Evolutionary conservation across 2,329 filamentous ascomycete species (phyloP).

Genomic region (Pseudogymnoascus sp.): DNA sequence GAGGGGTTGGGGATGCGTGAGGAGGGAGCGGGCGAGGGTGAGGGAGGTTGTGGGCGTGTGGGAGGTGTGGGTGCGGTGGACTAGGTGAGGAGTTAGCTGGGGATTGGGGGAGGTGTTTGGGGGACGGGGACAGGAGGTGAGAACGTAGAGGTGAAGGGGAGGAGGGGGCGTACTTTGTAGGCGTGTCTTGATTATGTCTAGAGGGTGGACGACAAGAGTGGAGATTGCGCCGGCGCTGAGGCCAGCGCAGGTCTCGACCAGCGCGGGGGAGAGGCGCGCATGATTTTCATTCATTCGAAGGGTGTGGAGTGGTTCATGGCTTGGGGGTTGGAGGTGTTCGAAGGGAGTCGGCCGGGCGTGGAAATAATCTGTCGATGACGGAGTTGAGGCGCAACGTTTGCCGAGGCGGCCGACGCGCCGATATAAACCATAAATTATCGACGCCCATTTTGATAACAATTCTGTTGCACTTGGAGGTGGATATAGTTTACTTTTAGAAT

Average conservation of each 20-base stretch:
- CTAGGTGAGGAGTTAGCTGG: slow-evolving; percentile 27
- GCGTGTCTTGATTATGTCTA: slow-evolving; percentile 94
- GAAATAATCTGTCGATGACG: slow-evolving; percentile 13
- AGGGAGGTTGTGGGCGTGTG: slow-evolving; percentile 36
- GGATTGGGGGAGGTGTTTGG: slow-evolving; percentile 28
- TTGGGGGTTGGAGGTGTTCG: background rate
- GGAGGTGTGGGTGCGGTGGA: slow-evolving; percentile 39
- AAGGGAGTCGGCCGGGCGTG: background rate
- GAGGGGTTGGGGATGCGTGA: slow-evolving; percentile 45
- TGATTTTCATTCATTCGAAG: slow-evolving; percentile 28
- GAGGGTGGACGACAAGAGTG: slow-evolving; percentile 80
- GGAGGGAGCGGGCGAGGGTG: slow-evolving; percentile 39
- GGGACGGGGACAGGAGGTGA: background rate
- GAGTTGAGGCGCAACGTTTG: slow-evolving; percentile 18
- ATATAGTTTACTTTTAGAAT: background rate
- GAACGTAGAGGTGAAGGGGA: background rate
- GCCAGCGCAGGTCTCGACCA: slow-evolving; percentile 82
- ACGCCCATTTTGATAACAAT: background rate
- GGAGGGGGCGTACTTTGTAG: slow-evolving; percentile 62
- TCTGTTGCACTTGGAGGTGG: background rate
- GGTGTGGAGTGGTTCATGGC: slow-evolving; percentile 12
- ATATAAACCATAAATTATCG: background rate
- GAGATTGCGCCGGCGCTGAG: slow-evolving; percentile 81
- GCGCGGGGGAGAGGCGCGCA: slow-evolving; percentile 61
- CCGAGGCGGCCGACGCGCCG: slow-evolving; percentile 8